Base-by-base conservation (phyloP, 306 rosid genomes). In the Fagus sylvatica region DNA sequence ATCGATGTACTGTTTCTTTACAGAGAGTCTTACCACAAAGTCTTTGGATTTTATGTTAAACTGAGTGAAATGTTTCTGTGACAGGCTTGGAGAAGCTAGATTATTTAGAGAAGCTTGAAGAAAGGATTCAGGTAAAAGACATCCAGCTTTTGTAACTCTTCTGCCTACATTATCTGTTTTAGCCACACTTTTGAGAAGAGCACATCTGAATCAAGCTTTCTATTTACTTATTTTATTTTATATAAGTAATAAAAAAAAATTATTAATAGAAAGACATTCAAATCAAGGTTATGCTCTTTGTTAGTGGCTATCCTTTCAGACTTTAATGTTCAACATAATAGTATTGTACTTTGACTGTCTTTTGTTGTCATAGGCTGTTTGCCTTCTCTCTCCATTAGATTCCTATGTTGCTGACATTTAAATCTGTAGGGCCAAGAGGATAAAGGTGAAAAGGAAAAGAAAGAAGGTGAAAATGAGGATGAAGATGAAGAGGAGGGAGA, bases 401-500 rank as follows among this genome's bases (percentile, higher is more conserved):
- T 68, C 42, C 49, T 37, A 15, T 74, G 59, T 60, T 78, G 77
- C 61, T 49, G 62, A 64, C 55, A 71, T 77, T 59, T 72, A 74
- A 17, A 15, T 72, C 15, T 72, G 79, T 66, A 84, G 91, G 80
- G 80, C 57, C 33, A 28, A 74, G 85, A 69, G 56, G 80, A 60
- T 80, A 57, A 69, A 37, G 74, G 41, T 46, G 84, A 73, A 69
- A 60, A 82, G 33, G 83, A 84, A 72, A 72, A 84, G 74, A 72
- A 84, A 75, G 83, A 70, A 12, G 85, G 74, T 11, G 73, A 64
- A 64, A 7, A 66, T n/a, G 91, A 82, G 57, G 51, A 81, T 80
- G 91, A 80, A 80, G 89, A 87, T 51, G 94, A 86, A 54, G 82
- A 86, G 11, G 89, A 76, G 60, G 81, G 19, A 61, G 89, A 83